Evolutionary conservation across 1,139 yeast genomes (phyloP).

Genomic region (Suhomyces yuchorum): DNA sequence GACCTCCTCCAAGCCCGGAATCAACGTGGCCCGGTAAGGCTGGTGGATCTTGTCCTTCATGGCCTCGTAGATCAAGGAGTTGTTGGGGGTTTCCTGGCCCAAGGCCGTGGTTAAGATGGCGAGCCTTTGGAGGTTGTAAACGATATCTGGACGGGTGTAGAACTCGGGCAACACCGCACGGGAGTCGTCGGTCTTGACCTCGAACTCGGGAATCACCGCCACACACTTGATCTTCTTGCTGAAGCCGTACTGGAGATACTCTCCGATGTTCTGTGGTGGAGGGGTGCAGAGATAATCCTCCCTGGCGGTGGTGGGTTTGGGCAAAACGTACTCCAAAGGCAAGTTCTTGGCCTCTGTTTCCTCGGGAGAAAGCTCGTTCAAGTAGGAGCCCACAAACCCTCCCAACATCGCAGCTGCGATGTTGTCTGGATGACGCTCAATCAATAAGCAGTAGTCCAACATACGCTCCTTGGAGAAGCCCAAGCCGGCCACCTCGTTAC

Average conservation of each 20-base stretch:
- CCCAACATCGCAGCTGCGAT: conserved; percentile 99
- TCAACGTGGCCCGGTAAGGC: conserved; percentile 86
- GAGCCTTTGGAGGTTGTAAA: conserved; percentile 71
- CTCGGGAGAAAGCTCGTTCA: conserved; percentile 72
- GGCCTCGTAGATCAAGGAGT: conserved; percentile 82
- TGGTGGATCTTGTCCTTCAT: conserved; percentile 98
- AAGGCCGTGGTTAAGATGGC: conserved; percentile 61
- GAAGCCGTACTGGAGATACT: conserved; percentile 86
- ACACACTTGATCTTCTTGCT: conserved; percentile 79
- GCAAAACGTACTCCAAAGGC: conserved; percentile 81
- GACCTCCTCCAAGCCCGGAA: conserved; percentile 88
- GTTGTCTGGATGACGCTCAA: conserved; percentile 97
- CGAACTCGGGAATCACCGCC: conserved; percentile 90
- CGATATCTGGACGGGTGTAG: conserved; percentile 79
- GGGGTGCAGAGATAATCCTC: conserved; percentile 33
- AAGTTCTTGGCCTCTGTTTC: conserved; percentile 77
- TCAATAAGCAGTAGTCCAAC: conserved; percentile 93
- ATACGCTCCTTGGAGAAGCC: conserved; percentile 75
- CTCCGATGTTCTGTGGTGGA: conserved; percentile 89
- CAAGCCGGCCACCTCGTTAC: conserved; percentile 77
- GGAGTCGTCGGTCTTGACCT: conserved; percentile 88
- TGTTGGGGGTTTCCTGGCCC: conserved; percentile 78
- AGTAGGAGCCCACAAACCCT: conserved; percentile 93
- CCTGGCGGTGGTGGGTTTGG: conserved; percentile 74
- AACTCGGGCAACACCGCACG: conserved; percentile 84